A percentile compares a stretch with the other conserved stretches of the same genome.
Evolutionary conservation across 345 rosid species (phyloP).

Genomic region (Carallia pectinifolia): DNA sequence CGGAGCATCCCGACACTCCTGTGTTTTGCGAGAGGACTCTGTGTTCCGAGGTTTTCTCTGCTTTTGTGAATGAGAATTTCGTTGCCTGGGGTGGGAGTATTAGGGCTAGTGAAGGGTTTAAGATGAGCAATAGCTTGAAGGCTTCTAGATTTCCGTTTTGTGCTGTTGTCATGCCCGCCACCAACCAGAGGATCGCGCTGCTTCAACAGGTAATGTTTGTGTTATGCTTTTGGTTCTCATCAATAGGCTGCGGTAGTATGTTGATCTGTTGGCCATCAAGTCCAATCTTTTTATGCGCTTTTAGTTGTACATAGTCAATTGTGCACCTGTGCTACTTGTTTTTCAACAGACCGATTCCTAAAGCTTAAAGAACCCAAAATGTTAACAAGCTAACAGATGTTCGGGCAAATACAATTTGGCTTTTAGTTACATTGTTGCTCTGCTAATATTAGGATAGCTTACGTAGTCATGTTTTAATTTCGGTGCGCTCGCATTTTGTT

Average conservation of each 20-base stretch:
- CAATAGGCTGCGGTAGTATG: no score
- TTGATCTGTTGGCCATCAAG: no score
- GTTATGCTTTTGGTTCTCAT: no score
- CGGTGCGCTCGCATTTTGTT: no score
- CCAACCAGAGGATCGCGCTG: constrained; percentile 89
- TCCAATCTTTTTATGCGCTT: no score
- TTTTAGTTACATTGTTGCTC: no score
- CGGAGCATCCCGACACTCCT: constrained; percentile 90
- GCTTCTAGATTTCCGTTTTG: constrained; percentile 93
- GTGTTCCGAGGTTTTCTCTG: constrained; percentile 56
- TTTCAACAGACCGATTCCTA: not conserved
- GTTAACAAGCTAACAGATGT: not conserved
- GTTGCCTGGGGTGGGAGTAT: constrained; percentile 95
- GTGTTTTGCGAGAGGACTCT: constrained; percentile 71
- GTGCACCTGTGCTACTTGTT: not conserved
- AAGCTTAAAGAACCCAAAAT: not conserved
- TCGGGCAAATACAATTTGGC: no score
- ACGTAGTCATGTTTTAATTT: no score
- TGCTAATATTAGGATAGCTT: no score
- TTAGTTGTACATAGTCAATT: no score
- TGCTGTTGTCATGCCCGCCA: constrained; percentile 96
- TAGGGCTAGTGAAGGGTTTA: constrained; percentile 94
- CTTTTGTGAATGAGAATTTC: constrained; percentile 87
- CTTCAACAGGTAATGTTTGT: constrained; percentile 73
- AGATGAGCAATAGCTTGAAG: constrained; percentile 98